Base-by-base conservation (phyloP, 257 asterid species). In the Solanum etuberosum region DNA sequence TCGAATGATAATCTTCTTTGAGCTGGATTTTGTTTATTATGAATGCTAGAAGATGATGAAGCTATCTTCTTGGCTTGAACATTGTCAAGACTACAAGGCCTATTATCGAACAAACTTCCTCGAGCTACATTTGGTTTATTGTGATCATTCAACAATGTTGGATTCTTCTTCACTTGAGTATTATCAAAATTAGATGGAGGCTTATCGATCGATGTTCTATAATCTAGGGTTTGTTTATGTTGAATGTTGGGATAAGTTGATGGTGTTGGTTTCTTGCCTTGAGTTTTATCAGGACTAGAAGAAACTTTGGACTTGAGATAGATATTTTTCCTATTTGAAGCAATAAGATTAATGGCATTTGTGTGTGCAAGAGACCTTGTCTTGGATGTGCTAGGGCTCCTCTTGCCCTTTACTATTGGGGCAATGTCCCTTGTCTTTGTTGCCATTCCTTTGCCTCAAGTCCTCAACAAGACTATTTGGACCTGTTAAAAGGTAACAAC, bases 1-100 rank as follows among this genome's bases (percentile, higher is more conserved):
- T 93, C 98, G 4, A 94, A 88, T 18, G 98, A 93, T 80, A 48
- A 43, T 86, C 92, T 91, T 76, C 98, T 86, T 89, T 92, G 71
- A 7, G 91, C 74, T 2, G 89, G 85, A 86, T 25, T 29, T 46
- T 80, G 85, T 48, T 18, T 46, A 16, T 80, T 46, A 23, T 78
- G 84, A 78, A 78, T 78, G 63, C 83, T 94, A 23, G 57, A 54
- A 9, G 83, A 83, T 20, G 18, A 34, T 9, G 92, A 40, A 23
- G 82, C 70, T 4, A 89, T 84, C 54, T 88, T 94, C 89, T 86
- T 90, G 86, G 85, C 91, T 20, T 86, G 92, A 27, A 77, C 61
- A 80, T 48, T 80, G n/a, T 48, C 85, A 80, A 80, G 29, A 43
- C 15, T 43, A n/a, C 93, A 90, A 25, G 95, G 93, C 88, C 15